A percentile compares a stretch with the other conserved stretches of the same genome.
Conservation (phyloP, 2,329 filamentous ascomycete species). For the Neonectria neomacrospora region DNA sequence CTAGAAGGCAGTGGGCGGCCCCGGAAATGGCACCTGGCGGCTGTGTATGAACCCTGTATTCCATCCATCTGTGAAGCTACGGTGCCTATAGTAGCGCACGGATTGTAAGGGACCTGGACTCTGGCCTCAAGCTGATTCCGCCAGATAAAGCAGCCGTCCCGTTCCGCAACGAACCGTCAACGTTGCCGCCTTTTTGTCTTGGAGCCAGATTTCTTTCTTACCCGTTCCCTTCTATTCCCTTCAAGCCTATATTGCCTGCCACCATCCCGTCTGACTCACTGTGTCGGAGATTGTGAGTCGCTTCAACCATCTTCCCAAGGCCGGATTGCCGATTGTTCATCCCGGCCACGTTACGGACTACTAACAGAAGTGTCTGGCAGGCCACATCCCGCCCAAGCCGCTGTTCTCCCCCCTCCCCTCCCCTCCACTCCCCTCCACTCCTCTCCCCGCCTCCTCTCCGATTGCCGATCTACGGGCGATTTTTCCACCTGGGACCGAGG, state of each 20-base stretch:
- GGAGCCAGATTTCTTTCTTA: slow-evolving; percentile 1
- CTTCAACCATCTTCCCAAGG: slow-evolving; percentile 23
- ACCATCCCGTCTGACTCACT: neutral
- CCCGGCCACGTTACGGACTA: slow-evolving; percentile 20
- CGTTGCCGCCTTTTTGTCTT: slow-evolving; percentile 6
- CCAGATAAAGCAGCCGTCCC: slow-evolving; percentile 23
- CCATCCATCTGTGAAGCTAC: slow-evolving; percentile 3
- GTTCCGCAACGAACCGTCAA: slow-evolving; percentile 17
- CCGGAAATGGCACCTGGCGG: slow-evolving; percentile 18
- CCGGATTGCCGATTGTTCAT: slow-evolving; percentile 22
- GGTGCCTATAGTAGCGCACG: neutral
- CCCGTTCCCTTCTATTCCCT: neutral
- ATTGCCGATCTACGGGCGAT: slow-evolving; percentile 35
- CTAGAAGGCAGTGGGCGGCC: slow-evolving; percentile 19
- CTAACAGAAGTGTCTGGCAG: slow-evolving; percentile 15
- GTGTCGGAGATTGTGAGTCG: slow-evolving; percentile 22
- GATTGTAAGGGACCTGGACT: neutral
- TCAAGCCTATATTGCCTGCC: slow-evolving; percentile 3
- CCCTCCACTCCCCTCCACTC: too few species aligned
- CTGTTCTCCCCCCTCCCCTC: too few species aligned
- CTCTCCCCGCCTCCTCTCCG: slow-evolving; percentile 43
- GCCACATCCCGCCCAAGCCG: slow-evolving; percentile 31
- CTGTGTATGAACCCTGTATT: slow-evolving; percentile 11
- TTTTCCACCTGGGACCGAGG: slow-evolving; percentile 24
- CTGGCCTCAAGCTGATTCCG: slow-evolving; percentile 25